Evolutionary conservation across 768 basidiomycete species (phyloP).

Genomic region (Pulveroboletus sp.): DNA sequence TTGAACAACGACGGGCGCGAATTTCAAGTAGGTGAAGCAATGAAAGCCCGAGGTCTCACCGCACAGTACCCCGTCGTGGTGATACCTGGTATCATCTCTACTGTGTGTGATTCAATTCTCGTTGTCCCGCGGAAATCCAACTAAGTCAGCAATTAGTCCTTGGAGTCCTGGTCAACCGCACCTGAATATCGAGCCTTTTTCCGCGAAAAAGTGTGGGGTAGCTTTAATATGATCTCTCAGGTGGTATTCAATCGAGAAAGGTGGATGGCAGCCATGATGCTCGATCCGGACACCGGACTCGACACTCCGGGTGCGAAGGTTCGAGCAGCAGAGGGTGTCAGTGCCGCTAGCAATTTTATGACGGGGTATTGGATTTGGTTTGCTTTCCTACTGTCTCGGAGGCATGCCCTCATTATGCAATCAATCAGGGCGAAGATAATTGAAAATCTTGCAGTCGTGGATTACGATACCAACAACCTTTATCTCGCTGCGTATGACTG

Average conservation of each 20-base stretch:
- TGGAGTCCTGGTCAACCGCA: slow-evolving; percentile 92
- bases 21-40: slow-evolving; percentile 69
- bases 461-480: slow-evolving; percentile 89
- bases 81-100: slow-evolving; percentile 89
- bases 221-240: slow-evolving; percentile 80
- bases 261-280: slow-evolving; percentile 88
- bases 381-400: slow-evolving; percentile 3
- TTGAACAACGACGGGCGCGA: slow-evolving; percentile 76
- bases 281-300: slow-evolving; percentile 88
- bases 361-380: slow-evolving; percentile 96
- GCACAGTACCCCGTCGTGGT: slow-evolving; percentile 79
- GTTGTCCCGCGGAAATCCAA: neutral
- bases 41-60: slow-evolving; percentile 58
- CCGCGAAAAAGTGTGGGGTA: slow-evolving; percentile 82
- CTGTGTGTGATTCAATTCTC: slow-evolving; percentile 43
- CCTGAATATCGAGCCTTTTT: slow-evolving; percentile 86
- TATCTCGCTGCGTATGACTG: slow-evolving; percentile 88
- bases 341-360: slow-evolving; percentile 82
- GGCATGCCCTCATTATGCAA: neutral
- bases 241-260: slow-evolving; percentile 78
- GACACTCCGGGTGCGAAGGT: slow-evolving; percentile 85
- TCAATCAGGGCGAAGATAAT: slow-evolving; percentile 77
- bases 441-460: slow-evolving; percentile 89
- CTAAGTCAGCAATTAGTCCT: slow-evolving; percentile 41
- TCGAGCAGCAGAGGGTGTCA: slow-evolving; percentile 87